A percentile compares a stretch with the other conserved stretches of the same genome.
Conservation (phyloP, 257 asterid species). For the Penstemon newberryi region DNA sequence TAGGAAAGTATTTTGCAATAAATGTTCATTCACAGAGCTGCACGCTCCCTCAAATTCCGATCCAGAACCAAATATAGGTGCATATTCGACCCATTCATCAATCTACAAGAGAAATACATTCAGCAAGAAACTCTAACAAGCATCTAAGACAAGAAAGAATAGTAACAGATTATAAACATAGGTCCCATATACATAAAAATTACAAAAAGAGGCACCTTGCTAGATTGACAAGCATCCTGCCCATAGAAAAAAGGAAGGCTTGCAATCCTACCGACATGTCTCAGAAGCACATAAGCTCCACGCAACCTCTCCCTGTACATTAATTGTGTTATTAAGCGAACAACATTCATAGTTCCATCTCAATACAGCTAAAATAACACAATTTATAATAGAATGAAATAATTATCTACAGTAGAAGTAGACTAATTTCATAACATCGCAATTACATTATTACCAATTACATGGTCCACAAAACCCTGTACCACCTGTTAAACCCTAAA, state of each 20-base stretch:
- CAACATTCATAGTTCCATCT: background rate
- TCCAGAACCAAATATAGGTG: conserved; percentile 66
- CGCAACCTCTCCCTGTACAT: conserved; percentile 58
- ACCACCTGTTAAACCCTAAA: background rate
- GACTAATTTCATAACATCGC: too few relatives aligned
- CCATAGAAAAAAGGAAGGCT: conserved; percentile 46
- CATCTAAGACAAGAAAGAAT: conserved; percentile 1
- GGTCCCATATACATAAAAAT: background rate
- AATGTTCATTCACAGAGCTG: conserved; percentile 57
- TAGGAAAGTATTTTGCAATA: conserved; percentile 61
- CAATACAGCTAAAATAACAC: background rate
- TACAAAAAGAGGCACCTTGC: conserved; percentile 50
- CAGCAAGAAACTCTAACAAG: background rate
- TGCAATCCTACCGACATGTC: conserved; percentile 62
- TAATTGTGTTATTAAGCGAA: conserved; percentile 23
- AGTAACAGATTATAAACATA: background rate
- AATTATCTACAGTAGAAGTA: too few relatives aligned
- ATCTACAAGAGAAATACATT: conserved; percentile 45
- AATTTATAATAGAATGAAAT: background rate
- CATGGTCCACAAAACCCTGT: too few relatives aligned
- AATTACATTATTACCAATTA: too few relatives aligned
- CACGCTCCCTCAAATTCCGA: conserved; percentile 96
- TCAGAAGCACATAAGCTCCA: conserved; percentile 59
- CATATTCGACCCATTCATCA: conserved; percentile 85
- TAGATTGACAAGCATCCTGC: conserved; percentile 52